Percentiles rank a stretch among this genome's conserved stretches.
These are phyloP conservation scores for Rhytidiadelphus loreus DNA, from an alignment of 225 moss, liverwort and hornwort genomes.

Conservation along the genomic window DNA sequence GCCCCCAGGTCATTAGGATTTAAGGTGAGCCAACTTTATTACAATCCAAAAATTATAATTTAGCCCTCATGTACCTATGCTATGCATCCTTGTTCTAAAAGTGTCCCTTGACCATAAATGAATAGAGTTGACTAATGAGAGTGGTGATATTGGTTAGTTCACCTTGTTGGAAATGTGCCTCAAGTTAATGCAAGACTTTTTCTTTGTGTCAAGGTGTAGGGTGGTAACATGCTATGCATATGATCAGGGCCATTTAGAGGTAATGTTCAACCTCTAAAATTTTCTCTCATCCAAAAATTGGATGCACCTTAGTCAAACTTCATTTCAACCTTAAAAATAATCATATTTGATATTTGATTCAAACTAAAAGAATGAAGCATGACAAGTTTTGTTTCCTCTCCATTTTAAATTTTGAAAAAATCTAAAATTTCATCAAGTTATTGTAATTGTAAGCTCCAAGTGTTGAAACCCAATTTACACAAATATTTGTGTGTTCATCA, in stretches of 20 bases:
- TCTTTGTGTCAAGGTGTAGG: neutral
- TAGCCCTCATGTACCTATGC: neutral
- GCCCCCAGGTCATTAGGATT: too few species aligned
- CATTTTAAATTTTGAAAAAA: neutral
- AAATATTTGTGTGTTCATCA: neutral
- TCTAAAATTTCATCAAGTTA: neutral
- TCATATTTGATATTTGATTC: neutral
- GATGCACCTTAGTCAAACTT: neutral
- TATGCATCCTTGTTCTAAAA: neutral
- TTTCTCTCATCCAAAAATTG: neutral
- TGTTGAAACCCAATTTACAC: neutral
- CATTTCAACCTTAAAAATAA: neutral
- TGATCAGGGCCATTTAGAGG: too few species aligned
- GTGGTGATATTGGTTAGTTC: neutral
- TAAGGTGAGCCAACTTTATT: neutral
- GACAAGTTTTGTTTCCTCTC: neutral
- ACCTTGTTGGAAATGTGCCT: neutral
- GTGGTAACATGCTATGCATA: too few species aligned
- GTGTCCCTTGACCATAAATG: rapidly evolving
- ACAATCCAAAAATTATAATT: neutral
- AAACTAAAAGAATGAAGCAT: too few species aligned
- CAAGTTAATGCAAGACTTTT: neutral
- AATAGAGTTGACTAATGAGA: neutral
- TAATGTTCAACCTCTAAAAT: too few species aligned
- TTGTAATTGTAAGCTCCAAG: neutral